Conservation (phyloP, 148 eudicot genomes). For the Simmondsia chinensis region DNA sequence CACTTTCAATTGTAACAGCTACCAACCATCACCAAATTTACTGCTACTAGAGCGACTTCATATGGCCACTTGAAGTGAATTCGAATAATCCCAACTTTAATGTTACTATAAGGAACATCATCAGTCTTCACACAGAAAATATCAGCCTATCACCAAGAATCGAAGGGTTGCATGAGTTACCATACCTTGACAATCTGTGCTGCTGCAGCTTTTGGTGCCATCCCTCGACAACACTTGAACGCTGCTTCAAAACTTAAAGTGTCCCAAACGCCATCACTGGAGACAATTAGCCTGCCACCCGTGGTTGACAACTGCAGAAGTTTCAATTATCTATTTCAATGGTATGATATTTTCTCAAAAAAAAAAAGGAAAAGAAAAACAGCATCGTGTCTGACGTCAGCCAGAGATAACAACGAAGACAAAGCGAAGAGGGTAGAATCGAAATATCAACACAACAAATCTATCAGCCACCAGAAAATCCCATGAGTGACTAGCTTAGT, state of each 20-base stretch:
- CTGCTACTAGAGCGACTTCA: too few relatives aligned
- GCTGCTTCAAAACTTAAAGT: slow-evolving; percentile 79
- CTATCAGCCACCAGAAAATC: too few relatives aligned
- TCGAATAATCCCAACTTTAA: too few relatives aligned
- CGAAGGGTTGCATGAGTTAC: not conserved
- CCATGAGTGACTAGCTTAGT: too few relatives aligned
- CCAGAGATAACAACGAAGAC: too few relatives aligned
- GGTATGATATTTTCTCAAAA: not conserved
- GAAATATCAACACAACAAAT: too few relatives aligned
- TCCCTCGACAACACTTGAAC: slow-evolving; percentile 71
- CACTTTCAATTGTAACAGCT: too few relatives aligned
- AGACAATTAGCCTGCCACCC: slow-evolving; percentile 83
- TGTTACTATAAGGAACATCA: not conserved
- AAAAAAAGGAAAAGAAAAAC: not conserved
- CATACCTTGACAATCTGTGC: slow-evolving; percentile 82
- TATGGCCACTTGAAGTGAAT: too few relatives aligned
- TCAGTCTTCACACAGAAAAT: not conserved
- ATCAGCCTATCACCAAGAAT: not conserved
- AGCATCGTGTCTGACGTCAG: too few relatives aligned
- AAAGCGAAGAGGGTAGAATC: too few relatives aligned
- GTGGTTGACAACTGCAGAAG: slow-evolving; percentile 61
- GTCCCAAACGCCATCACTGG: slow-evolving; percentile 99
- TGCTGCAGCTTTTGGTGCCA: slow-evolving; percentile 88
- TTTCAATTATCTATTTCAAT: too few relatives aligned
- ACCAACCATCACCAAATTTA: too few relatives aligned